Conservation (phyloP, 352 stramenopile species). For the Globisporangium cylindrosporum region DNA sequence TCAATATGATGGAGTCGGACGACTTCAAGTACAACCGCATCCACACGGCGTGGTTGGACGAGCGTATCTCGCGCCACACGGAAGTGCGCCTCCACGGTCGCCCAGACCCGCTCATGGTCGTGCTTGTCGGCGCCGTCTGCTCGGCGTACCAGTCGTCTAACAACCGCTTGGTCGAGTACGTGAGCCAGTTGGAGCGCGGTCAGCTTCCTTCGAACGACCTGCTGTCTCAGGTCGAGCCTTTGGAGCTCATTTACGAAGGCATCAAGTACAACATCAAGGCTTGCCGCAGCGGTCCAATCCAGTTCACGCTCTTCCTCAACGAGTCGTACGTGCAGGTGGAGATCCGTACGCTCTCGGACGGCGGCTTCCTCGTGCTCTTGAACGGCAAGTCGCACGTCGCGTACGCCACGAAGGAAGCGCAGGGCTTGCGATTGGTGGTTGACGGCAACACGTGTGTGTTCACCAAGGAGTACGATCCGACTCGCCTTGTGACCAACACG, state of each 20-base stretch:
- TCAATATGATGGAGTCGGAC: constrained; percentile 98
- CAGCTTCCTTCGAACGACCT: constrained; percentile 92
- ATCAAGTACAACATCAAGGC: constrained; percentile 98
- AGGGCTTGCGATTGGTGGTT: constrained; percentile 90
- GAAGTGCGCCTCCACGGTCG: constrained; percentile 84
- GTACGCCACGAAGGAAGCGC: constrained; percentile 92
- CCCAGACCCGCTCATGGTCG: constrained; percentile 83
- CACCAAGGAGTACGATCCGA: constrained; percentile 99
- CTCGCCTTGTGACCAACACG: constrained; percentile 96
- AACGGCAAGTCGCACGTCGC: constrained; percentile 96
- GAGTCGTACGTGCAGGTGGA: constrained; percentile 90
- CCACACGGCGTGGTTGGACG: constrained; percentile 98
- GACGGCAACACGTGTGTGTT: constrained; percentile 97
- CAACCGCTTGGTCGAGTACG: constrained; percentile 67
- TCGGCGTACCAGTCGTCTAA: constrained; percentile 80
- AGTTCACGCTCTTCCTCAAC: constrained; percentile 91
- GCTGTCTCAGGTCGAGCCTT: constrained; percentile 74
- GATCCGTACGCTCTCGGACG: constrained; percentile 96
- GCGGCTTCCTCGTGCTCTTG: constrained; percentile 97
- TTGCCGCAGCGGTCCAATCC: constrained; percentile 87
- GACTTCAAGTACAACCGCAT: constrained; percentile 99
- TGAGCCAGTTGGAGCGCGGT: constrained; percentile 82
- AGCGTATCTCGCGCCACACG: constrained; percentile 94
- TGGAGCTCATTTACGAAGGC: constrained; percentile 99
- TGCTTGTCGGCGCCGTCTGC: constrained; percentile 87